Evolutionary conservation across 73 alveolate genomes (phyloP), one percentile per base, ranked within the genome.

Genomic region (Paramecium pentaurelia): DNA sequence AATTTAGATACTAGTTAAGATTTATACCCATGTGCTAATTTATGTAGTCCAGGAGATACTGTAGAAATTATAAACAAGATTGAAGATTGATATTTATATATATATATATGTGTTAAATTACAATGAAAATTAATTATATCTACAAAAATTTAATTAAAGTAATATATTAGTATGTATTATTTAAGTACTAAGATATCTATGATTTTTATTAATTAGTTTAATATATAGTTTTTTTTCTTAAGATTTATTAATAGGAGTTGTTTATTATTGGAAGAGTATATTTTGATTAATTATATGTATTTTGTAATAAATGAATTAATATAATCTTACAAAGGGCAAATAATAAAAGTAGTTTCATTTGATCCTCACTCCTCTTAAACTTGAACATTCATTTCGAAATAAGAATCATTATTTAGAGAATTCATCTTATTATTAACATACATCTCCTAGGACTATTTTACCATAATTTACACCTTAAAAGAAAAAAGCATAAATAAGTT

Each of bases 31-130:
- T 80, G 91, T 47, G 91, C 91, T 44, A 80, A 80, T 80, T 18
- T 80, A 25, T 80, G 91, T 80, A 80, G 91, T 80, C 91, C 91
- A 4, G 91, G 91, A 14, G 91, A 80, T 80, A 80, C 91, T 27
- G 91, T 80, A 4, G 91, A 80, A 49, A 25, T 80, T 8, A 32
- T 80, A 27, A 80, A 80, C 30, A 80, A 80, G 45, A 42, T 80
- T 44, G 91, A 80, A 34, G 36, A 54, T 32, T 64, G 84, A 64
- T 64, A 22, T 22, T 22, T 22, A 22, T 22, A 22, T 22, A 22
- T 22, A 22, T 22, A 64, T 14, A 64, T 64, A 2, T 54, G 14
- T 54, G 70, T 54, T 18, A 54, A 54, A 18, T 54, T 54, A 18
- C 32, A 54, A 54, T 3, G 14, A 54, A 54, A 54, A 18, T 7